Percentiles rank a stretch among this genome's conserved stretches.
Evolutionary conservation across 192 early-diverging fungal genomes (phyloP).

Genomic region (Linnemannia hyalina): DNA sequence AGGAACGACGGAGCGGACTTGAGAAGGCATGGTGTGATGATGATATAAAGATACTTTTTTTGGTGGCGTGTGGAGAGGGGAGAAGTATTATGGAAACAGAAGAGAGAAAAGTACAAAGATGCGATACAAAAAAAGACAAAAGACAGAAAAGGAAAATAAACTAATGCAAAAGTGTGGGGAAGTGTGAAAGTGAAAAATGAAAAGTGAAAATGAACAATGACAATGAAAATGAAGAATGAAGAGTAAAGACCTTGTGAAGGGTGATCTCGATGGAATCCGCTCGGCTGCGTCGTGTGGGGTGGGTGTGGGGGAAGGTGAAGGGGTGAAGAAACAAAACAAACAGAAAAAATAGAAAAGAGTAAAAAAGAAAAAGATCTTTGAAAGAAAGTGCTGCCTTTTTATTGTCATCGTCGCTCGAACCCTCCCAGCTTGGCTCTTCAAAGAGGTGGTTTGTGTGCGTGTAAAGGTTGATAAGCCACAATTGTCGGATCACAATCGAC

Average conservation of each 20-base stretch:
- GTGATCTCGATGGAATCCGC: conserved; percentile 18
- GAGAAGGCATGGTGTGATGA: conserved; percentile 19
- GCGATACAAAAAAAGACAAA: conserved; percentile 18
- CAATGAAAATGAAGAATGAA: conserved; percentile 16
- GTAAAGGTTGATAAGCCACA: background rate
- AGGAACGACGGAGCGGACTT: conserved; percentile 14
- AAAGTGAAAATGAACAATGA: conserved; percentile 13
- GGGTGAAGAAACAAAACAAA: conserved; percentile 36
- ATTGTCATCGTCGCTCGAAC: background rate
- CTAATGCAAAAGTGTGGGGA: conserved; percentile 13
- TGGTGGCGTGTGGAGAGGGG: background rate
- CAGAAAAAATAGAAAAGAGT: conserved; percentile 36
- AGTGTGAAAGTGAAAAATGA: conserved; percentile 7
- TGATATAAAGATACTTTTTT: background rate
- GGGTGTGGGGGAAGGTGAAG: conserved; percentile 15
- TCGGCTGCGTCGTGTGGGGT: conserved; percentile 3
- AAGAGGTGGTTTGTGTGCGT: background rate
- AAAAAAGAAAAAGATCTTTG: conserved; percentile 38
- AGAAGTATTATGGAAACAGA: conserved; percentile 11
- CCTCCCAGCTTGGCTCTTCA: no score
- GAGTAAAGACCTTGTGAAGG: background rate
- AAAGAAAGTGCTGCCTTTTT: conserved; percentile 4
- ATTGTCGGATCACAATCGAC: background rate
- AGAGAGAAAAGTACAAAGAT: conserved; percentile 5
- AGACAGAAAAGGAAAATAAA: conserved; percentile 12